Conservation (phyloP, 2,329 filamentous ascomycete genomes). For the Alternaria burnsii region DNA sequence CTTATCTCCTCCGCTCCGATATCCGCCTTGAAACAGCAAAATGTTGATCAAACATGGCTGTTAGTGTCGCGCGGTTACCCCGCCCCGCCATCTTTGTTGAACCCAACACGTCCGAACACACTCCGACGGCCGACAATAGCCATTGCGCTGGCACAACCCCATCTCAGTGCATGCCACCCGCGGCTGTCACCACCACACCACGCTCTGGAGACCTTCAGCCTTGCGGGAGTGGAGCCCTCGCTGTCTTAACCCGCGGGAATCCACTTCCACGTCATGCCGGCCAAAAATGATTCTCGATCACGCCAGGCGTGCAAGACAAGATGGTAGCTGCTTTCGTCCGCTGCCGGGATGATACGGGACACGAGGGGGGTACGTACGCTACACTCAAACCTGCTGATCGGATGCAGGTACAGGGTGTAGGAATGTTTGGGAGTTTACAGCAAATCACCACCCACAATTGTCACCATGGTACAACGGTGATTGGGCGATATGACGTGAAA, state of each 20-base stretch:
- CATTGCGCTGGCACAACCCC: conserved; percentile 1
- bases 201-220: conserved; percentile 12
- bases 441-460: conserved; percentile 12
- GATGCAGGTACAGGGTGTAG: conserved; percentile 20
- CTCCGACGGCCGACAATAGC: not conserved
- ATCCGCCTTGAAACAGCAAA: conserved; percentile 7
- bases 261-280: conserved; percentile 15
- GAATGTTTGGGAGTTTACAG: conserved; percentile 6
- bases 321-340: conserved; percentile 28
- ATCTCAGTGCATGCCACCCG: conserved; percentile 1
- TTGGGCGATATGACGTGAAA: conserved; percentile 4
- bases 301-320: conserved; percentile 21
- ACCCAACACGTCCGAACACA: conserved; percentile 7
- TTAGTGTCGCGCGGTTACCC: conserved; percentile 8
- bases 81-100: conserved; percentile 2
- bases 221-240: conserved; percentile 8
- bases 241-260: not conserved
- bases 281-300: conserved; percentile 6
- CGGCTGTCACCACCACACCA: not conserved
- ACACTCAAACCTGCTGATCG: conserved; percentile 12
- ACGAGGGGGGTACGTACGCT: conserved; percentile 12
- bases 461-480: not conserved
- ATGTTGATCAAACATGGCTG: not conserved
- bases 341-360: conserved; percentile 23
- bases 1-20: not conserved